A percentile compares a stretch with the other conserved stretches of the same genome.
phyloP scores from a whole-genome alignment of 1,284 basidiomycete species.

The Pisolithus thermaeus region DNA sequence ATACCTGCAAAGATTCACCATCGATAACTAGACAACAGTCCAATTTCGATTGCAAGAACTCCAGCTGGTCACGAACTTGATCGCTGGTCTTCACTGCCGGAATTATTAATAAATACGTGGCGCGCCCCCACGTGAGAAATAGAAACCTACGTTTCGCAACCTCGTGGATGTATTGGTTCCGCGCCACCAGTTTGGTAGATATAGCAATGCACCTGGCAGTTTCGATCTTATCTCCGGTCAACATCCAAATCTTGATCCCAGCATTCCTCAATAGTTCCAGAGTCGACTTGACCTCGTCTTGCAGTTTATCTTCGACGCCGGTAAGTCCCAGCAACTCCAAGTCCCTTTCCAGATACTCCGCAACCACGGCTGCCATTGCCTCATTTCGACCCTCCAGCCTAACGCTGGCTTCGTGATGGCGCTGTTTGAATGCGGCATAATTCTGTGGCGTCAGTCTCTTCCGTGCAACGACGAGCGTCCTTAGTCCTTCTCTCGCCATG shows the following conservation, averaged over 20 bases:
- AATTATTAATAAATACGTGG: slow-evolving; percentile 1
- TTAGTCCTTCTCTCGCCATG: slow-evolving; percentile 95
- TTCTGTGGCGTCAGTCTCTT: slow-evolving; percentile 68
- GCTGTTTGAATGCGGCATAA: slow-evolving; percentile 71
- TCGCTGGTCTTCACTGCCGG: slow-evolving; percentile 75
- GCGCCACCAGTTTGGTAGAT: slow-evolving; percentile 91
- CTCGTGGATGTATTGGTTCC: slow-evolving; percentile 98
- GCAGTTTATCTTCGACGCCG: slow-evolving; percentile 97
- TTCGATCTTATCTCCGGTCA: slow-evolving; percentile 99
- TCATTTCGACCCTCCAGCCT: slow-evolving; percentile 76
- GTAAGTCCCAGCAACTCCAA: slow-evolving; percentile 91
- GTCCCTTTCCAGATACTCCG: slow-evolving; percentile 79
- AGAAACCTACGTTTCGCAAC: slow-evolving; percentile 78
- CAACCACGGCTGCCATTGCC: slow-evolving; percentile 72
- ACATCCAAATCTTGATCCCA: slow-evolving; percentile 99
- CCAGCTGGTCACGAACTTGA: slow-evolving; percentile 84
- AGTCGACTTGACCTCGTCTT: slow-evolving; percentile 94
- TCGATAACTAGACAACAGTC: slow-evolving; percentile 99
- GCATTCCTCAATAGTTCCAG: slow-evolving; percentile 93
- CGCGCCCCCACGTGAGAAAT: not conserved
- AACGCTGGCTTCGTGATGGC: slow-evolving; percentile 77
- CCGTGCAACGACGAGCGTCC: slow-evolving; percentile 90
- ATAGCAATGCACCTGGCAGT: slow-evolving; percentile 98
- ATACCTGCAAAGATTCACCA: slow-evolving; percentile 90
- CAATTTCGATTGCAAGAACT: slow-evolving; percentile 90